These are phyloP conservation scores for Larix kaempferi DNA, from an alignment of 75 land plant genomes.

Conservation along the genomic window DNA sequence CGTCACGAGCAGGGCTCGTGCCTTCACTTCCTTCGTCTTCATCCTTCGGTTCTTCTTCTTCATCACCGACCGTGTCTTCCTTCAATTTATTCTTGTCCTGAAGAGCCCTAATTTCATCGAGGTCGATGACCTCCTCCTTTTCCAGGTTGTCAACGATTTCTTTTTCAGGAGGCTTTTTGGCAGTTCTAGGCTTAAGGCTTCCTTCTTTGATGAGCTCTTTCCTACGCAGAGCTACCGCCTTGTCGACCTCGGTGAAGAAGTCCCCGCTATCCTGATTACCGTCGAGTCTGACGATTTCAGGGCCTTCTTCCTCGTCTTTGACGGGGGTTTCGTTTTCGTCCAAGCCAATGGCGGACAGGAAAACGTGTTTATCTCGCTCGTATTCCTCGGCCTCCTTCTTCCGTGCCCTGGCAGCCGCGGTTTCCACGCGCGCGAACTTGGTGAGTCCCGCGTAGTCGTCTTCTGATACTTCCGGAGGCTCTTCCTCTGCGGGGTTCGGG, in stretches of 20 bases:
- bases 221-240: constrained; percentile 63
- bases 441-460: constrained; percentile 63
- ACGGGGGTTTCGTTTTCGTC: constrained; percentile 28
- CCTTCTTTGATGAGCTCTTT: constrained; percentile 55
- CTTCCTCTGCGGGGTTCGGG: constrained; percentile 61
- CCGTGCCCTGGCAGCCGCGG: constrained; percentile 49
- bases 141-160: constrained; percentile 46
- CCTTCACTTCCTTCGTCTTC: not conserved
- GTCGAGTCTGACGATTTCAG: not conserved
- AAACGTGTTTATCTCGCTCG: constrained; percentile 49
- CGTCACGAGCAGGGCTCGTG: not conserved
- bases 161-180: constrained; percentile 2
- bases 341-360: constrained; percentile 59
- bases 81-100: constrained; percentile 34
- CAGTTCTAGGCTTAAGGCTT: constrained; percentile 18
- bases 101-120: constrained; percentile 59
- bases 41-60: constrained; percentile 3
- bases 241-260: constrained; percentile 62
- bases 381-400: constrained; percentile 59
- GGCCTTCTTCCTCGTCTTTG: not conserved
- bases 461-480: constrained; percentile 79
- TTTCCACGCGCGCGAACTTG: constrained; percentile 51
- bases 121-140: constrained; percentile 50
- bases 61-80: constrained; percentile 13
- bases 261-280: constrained; percentile 30